Percentiles rank a stretch among this genome's conserved stretches.
Conservation (phyloP, 257 asterid genomes). For the Verbascum thapsus region DNA sequence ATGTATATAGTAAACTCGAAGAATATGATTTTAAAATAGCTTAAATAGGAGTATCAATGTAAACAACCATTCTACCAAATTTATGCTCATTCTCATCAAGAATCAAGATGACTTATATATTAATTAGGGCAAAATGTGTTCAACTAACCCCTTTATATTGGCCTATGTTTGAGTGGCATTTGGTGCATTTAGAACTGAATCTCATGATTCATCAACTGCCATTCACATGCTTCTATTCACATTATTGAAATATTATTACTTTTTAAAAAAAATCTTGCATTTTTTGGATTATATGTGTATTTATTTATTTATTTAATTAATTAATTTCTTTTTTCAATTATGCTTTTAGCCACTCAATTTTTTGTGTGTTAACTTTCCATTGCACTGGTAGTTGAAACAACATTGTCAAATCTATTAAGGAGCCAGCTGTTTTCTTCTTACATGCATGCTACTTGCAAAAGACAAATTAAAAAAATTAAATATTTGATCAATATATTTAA, state of each 20-base stretch:
- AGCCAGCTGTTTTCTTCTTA: slow-evolving; percentile 40
- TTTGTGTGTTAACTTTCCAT: slow-evolving; percentile 25
- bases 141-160: slow-evolving; percentile 32
- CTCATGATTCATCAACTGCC: slow-evolving; percentile 44
- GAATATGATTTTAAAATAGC: slow-evolving; percentile 7
- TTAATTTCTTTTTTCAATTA: slow-evolving; percentile 5
- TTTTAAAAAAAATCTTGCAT: background rate
- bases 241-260: slow-evolving; percentile 28
- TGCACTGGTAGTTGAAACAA: slow-evolving; percentile 40
- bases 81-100: slow-evolving; percentile 16
- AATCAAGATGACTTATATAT: slow-evolving; percentile 28
- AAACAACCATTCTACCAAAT: slow-evolving; percentile 27
- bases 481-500: too few species aligned
- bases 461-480: too few species aligned
- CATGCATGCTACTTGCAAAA: slow-evolving; percentile 24
- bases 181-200: slow-evolving; percentile 39
- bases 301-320: background rate
- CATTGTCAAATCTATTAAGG: slow-evolving; percentile 32
- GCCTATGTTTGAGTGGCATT: slow-evolving; percentile 30
- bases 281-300: background rate
- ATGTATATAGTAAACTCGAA: background rate
- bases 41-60: slow-evolving; percentile 14
- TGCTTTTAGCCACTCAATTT: slow-evolving; percentile 26
- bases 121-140: slow-evolving; percentile 28
- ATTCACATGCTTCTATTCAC: slow-evolving; percentile 42